phyloP scores from a whole-genome alignment of 176 grass and related monocot species.

The Miscanthus lutarioriparius region DNA sequence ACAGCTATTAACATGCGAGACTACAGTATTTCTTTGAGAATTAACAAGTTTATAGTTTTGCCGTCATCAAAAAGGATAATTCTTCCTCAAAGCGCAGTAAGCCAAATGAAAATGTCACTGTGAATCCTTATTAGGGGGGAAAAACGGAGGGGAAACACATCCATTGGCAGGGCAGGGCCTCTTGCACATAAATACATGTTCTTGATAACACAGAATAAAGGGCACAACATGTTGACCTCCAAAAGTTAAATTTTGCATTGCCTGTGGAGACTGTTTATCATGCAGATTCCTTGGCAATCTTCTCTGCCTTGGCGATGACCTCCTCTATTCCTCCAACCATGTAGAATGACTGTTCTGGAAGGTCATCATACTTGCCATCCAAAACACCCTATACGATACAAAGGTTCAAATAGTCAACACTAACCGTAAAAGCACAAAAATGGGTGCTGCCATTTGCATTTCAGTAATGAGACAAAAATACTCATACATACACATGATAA shows the following conservation, averaged over 20 bases:
- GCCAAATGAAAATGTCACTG: conserved; percentile 34
- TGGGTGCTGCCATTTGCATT: background rate
- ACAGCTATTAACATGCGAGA: background rate
- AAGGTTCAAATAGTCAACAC: background rate
- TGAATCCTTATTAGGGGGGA: conserved; percentile 49
- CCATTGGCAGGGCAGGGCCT: conserved; percentile 45
- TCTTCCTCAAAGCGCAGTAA: conserved; percentile 42
- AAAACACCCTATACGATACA: conserved; percentile 63
- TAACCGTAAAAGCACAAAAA: background rate
- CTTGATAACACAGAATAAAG: conserved; percentile 44
- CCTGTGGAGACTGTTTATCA: conserved; percentile 36
- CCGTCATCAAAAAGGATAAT: conserved; percentile 35
- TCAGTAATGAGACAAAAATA: background rate
- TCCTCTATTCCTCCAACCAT: conserved; percentile 97
- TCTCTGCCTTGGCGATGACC: conserved; percentile 90
- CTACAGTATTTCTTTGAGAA: conserved; percentile 18
- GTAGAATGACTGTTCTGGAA: conserved; percentile 89
- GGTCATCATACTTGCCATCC: conserved; percentile 90
- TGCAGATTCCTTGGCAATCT: conserved; percentile 87
- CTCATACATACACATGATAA: background rate
- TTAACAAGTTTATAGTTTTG: conserved; percentile 27
- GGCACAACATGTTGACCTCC: conserved; percentile 36
- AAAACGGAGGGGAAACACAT: conserved; percentile 27
- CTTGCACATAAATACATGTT: conserved; percentile 48
- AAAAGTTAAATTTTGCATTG: conserved; percentile 30